Evolutionary conservation across 129 eudicot genomes (phyloP).

Genomic region (Cynara cardunculus): DNA sequence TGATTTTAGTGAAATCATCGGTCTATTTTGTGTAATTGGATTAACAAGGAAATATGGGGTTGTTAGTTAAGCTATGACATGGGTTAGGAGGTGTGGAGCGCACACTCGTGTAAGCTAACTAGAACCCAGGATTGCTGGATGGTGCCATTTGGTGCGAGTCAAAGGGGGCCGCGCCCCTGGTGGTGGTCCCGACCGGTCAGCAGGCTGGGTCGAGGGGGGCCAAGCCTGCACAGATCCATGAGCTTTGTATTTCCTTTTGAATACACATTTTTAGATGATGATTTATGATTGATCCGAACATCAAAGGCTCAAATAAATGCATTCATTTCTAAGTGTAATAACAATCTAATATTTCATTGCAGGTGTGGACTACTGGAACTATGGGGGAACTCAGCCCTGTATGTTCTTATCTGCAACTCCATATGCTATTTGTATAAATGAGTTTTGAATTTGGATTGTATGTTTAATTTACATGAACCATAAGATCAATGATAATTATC

Average conservation of each 20-base stretch:
- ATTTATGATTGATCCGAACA: not conserved
- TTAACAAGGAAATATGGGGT: too few relatives aligned
- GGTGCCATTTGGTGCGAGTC: too few relatives aligned
- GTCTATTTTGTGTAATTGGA: not conserved
- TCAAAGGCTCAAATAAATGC: not conserved
- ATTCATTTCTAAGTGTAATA: not conserved
- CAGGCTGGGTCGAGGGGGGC: too few relatives aligned
- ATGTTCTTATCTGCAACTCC: conserved; percentile 28
- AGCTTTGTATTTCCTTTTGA: not conserved
- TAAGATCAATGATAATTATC: not conserved
- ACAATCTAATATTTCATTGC: conserved; percentile 12
- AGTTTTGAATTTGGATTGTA: not conserved
- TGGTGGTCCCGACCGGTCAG: too few relatives aligned
- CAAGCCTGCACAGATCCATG: not conserved
- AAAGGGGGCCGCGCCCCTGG: too few relatives aligned
- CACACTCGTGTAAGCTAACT: too few relatives aligned
- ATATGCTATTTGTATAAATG: not conserved
- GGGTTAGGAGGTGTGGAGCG: too few relatives aligned
- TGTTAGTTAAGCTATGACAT: too few relatives aligned
- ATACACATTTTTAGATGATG: not conserved
- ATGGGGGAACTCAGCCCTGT: conserved; percentile 98
- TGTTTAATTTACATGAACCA: not conserved
- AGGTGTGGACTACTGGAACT: conserved; percentile 91
- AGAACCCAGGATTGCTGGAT: too few relatives aligned
- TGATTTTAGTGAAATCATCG: not conserved